Percentiles rank a stretch among this genome's conserved stretches.
These are phyloP conservation scores for Fusarium transvaalense DNA, from an alignment of 2,329 filamentous ascomycete species.

Conservation along the genomic window DNA sequence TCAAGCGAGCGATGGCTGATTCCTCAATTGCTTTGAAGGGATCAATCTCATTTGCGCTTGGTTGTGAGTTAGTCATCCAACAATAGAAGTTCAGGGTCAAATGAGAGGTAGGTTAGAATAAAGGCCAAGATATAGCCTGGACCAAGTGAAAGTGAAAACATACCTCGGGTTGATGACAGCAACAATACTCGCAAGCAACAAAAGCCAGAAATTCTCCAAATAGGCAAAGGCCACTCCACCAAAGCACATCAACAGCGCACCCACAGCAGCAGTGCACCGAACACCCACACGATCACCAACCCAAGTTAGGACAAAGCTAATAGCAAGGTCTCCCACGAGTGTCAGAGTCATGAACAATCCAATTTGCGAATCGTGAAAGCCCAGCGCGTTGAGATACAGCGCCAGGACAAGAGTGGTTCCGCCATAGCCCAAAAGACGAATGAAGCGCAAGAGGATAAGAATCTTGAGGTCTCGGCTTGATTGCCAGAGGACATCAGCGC, in stretches of 20 bases:
- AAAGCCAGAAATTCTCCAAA: constrained; percentile 40
- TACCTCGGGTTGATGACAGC: constrained; percentile 43
- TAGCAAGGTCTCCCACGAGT: constrained; percentile 41
- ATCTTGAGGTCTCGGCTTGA: constrained; percentile 41
- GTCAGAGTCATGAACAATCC: constrained; percentile 44
- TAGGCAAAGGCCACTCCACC: constrained; percentile 35
- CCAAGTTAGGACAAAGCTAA: constrained; percentile 42
- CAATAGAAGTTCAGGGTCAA: not conserved
- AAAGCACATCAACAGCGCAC: constrained; percentile 36
- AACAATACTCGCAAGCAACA: constrained; percentile 35
- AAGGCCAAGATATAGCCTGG: not conserved
- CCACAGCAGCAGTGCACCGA: constrained; percentile 24
- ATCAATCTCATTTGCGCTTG: constrained; percentile 44
- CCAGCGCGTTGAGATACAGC: constrained; percentile 40
- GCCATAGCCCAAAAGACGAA: constrained; percentile 41
- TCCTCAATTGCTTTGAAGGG: constrained; percentile 45
- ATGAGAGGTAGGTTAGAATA: not conserved
- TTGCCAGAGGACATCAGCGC: constrained; percentile 36
- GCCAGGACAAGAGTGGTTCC: constrained; percentile 41
- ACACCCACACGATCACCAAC: constrained; percentile 38
- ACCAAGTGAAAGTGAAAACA: not conserved
- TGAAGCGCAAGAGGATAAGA: constrained; percentile 36
- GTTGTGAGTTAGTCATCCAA: not conserved
- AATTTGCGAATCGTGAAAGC: constrained; percentile 36
- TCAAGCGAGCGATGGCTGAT: constrained; percentile 39